Base-by-base conservation (phyloP, 805 yeast genomes). In the Saturnispora zaruensis region DNA sequence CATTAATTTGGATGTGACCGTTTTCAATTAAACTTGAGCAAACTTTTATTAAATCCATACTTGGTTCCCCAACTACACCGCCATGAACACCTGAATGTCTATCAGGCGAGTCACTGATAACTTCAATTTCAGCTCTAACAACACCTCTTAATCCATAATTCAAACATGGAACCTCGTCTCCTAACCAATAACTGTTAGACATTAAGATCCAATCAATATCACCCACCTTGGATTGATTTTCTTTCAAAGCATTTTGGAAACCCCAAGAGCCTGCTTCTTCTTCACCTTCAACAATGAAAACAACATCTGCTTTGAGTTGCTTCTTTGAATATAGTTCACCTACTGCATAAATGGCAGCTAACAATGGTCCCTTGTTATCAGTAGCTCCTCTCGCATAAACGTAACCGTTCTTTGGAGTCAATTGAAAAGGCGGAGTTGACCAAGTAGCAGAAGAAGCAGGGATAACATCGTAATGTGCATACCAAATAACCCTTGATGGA, bases 41-140 rank as follows among this genome's bases (percentile, higher is more conserved):
- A 16, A 91, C 60, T 48, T 82, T 84, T 38, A 90, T 75, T 65
- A 91, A 66, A 61, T 91, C 98, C 69, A 87, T 78, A 0, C 95
- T 82, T 2, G 99, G 97, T 59, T 91, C 99, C 51, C 84, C 75
- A 53, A 79, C 77, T 7, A 84, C 82, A 52, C 98, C 98, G 46
- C 99, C 99, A 67, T 89, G 95, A 8, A 93, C 93, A 54, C 99
- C 99, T 0, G 97, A 87, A 63, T 93, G 99, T 51, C 95, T 71
- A 64, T 93, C 97, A 1, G 95, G 95, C 52, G 75, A 75, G 55
- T 82, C 90, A 46, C 89, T 79, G 51, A 72, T 70, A 9, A 93
- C 73, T 33, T 78, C 79, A 2, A 93, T 76, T n/a, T 81, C 72
- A 1, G 87, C 84, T 66, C 89, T 85, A 23, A 93, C 73, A 2